These are phyloP conservation scores for Russula sp. DNA, from an alignment of 768 basidiomycete genomes.

Conservation along the genomic window DNA sequence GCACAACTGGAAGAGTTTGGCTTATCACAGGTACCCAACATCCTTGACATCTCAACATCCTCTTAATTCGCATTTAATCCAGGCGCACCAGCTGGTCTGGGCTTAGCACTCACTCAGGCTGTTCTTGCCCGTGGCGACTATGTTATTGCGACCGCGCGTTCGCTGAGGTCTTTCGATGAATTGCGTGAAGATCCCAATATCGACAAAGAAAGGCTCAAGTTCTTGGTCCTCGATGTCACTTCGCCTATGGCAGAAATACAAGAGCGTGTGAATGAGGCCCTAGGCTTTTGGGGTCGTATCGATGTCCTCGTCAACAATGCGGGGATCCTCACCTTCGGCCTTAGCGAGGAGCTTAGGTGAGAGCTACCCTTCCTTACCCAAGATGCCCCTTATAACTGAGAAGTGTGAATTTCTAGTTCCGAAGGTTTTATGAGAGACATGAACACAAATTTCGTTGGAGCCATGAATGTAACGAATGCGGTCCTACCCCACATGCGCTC, in stretches of 20 bases:
- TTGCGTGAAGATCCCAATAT: neutral
- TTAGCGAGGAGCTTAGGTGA: constrained; percentile 9
- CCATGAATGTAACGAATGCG: constrained; percentile 39
- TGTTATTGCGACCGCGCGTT: constrained; percentile 9
- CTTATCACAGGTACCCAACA: constrained; percentile 12
- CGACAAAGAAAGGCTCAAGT: neutral
- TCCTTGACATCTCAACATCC: neutral
- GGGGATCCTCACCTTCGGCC: neutral
- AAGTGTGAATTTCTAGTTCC: neutral
- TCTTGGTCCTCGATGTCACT: constrained; percentile 8
- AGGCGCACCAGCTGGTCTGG: constrained; percentile 13
- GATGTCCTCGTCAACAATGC: constrained; percentile 19
- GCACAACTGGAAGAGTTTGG: constrained; percentile 4
- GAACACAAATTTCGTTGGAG: constrained; percentile 39
- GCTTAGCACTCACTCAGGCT: constrained; percentile 8
- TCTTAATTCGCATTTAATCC: too few species aligned
- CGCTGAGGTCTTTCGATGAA: neutral
- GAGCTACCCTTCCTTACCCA: neutral
- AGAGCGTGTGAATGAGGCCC: neutral
- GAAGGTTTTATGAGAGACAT: constrained; percentile 7
- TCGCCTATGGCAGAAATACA: constrained; percentile 4
- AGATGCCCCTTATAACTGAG: neutral
- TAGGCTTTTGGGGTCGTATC: constrained; percentile 10
- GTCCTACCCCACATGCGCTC: constrained; percentile 36
- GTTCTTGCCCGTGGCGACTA: constrained; percentile 11